These are phyloP conservation scores for Schizonepeta tenuifolia DNA, from an alignment of 257 asterid species.

Conservation along the genomic window DNA sequence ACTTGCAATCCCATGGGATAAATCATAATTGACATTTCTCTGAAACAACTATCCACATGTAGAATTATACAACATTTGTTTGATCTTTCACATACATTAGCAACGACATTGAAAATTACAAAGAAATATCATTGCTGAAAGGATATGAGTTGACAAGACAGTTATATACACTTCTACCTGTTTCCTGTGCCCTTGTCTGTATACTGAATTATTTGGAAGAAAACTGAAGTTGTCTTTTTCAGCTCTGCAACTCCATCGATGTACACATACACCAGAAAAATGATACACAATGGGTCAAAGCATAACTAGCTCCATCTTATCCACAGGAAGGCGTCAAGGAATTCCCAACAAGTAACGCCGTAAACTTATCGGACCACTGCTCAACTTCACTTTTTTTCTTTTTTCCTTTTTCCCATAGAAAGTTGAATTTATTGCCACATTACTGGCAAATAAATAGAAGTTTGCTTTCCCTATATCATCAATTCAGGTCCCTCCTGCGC, in stretches of 20 bases:
- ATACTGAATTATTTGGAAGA: constrained; percentile 28
- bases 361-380: background rate
- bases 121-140: constrained; percentile 26
- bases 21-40: constrained; percentile 22
- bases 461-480: constrained; percentile 29
- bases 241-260: constrained; percentile 24
- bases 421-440: background rate
- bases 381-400: background rate
- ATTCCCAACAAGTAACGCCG: background rate
- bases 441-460: constrained; percentile 17
- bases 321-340: background rate
- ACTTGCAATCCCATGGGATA: constrained; percentile 8
- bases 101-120: constrained; percentile 23
- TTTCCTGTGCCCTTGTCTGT: constrained; percentile 33
- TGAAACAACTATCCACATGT: constrained; percentile 14
- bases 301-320: constrained; percentile 1
- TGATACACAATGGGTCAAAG: constrained; percentile 23
- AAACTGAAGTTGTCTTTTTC: constrained; percentile 30
- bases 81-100: constrained; percentile 30
- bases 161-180: constrained; percentile 41
- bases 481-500: constrained; percentile 56
- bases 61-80: constrained; percentile 30
- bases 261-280: constrained; percentile 20
- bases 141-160: constrained; percentile 26
- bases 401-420: background rate